Base-by-base conservation (phyloP, 768 basidiomycete genomes). In the Tulasnella calospora region DNA sequence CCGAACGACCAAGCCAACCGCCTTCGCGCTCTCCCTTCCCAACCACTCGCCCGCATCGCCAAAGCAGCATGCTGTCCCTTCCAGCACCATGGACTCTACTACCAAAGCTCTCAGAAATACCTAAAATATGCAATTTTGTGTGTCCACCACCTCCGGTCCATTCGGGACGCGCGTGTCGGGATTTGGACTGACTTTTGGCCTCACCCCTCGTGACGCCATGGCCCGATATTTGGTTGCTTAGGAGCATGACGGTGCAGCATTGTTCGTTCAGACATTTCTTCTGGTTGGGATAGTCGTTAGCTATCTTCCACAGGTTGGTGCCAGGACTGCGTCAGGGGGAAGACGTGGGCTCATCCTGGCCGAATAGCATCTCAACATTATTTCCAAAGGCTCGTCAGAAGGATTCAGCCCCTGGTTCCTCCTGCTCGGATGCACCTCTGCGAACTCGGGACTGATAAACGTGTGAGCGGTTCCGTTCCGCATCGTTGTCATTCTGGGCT, bases 321-420 rank as follows among this genome's bases (percentile, higher is more conserved):
- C 35, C 41, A 3, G n/a, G 47, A 6, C 44, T 51, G 9, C 51
- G 57, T 30, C 19, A 71, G 79, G 44, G 15, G 13, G 78, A 41
- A 30, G 15, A 61, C 23, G 71, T 19, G 38, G 38, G 55, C 73
- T 73, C 17, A 27, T 36, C n/a, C 13, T 78, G 75, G 35, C 70
- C 38, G 51, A 61, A 40, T 73, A 95, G 92, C 94, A 94, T 81
- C 85, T 90, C 75, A 89, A 95, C 9, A 98, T 98, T 81, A 92
- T 98, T 81, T 83, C 86, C 73, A 87, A 90, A 33, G 88, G 89
- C 51, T 92, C 95, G 0, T 95, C 93, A 0, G 91, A 96, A 81
- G 98, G 98, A 0, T 90, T 99, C 80, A 96, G 93, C 80, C 95
- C 96, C 23, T 92, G 93, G 89, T 99, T 94, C 82, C 86, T 99